These are phyloP conservation scores for Thyridium curvatum DNA, from an alignment of 2,329 filamentous ascomycete genomes.

Conservation along the genomic window DNA sequence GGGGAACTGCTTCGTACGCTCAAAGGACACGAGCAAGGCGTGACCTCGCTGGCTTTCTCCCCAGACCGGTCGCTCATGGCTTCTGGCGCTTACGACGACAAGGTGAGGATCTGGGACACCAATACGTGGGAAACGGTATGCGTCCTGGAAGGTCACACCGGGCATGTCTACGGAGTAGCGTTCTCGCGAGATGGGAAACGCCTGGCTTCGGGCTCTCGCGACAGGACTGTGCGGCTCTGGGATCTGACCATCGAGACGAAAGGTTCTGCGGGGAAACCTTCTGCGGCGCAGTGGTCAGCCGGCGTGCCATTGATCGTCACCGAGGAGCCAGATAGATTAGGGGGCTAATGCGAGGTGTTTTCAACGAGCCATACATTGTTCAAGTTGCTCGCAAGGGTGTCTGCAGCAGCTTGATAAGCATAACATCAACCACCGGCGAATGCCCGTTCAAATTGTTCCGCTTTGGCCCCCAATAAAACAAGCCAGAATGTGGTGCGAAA, in stretches of 20 bases:
- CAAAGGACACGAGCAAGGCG: background rate
- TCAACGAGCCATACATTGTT: too few species aligned
- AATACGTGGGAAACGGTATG: background rate
- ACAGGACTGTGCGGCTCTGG: slow-evolving; percentile 1
- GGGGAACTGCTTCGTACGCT: background rate
- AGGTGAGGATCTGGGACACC: background rate
- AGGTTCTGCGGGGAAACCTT: too few species aligned
- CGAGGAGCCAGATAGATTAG: too few species aligned
- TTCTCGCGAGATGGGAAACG: background rate
- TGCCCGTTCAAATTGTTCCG: too few species aligned
- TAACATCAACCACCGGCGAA: too few species aligned
- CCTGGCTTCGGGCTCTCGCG: background rate
- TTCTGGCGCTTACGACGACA: background rate
- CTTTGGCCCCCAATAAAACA: too few species aligned
- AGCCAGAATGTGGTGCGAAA: too few species aligned
- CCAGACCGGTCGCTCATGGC: background rate
- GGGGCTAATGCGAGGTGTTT: too few species aligned
- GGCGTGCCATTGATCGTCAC: too few species aligned
- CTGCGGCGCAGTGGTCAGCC: too few species aligned
- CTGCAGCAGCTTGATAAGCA: too few species aligned
- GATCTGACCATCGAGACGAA: background rate
- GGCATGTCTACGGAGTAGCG: background rate
- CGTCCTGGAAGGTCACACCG: background rate
- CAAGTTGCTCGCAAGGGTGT: too few species aligned
- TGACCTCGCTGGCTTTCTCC: background rate